A percentile compares a stretch with the other conserved stretches of the same genome.
Evolutionary conservation across 2,329 filamentous ascomycete species (phyloP).

Genomic region (Colletotrichum costaricense): DNA sequence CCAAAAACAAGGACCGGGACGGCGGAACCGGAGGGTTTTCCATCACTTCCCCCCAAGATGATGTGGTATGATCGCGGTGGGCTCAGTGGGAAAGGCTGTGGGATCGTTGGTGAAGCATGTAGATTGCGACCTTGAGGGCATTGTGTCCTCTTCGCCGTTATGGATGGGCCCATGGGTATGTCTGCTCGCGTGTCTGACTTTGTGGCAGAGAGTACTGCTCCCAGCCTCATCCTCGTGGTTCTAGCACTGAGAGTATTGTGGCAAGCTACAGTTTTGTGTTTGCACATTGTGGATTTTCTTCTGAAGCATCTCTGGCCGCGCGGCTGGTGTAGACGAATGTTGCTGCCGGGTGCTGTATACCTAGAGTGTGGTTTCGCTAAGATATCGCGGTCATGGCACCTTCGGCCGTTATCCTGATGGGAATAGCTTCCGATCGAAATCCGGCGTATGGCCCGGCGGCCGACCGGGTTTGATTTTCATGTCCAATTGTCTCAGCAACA

Average conservation of each 20-base stretch:
- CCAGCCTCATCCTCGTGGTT: not conserved
- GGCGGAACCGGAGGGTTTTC: constrained; percentile 26
- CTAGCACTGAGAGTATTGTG: not conserved
- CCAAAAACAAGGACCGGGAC: constrained; percentile 11
- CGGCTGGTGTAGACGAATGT: not conserved
- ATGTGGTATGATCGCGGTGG: constrained; percentile 1
- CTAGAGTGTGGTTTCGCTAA: not conserved
- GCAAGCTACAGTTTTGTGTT: not conserved
- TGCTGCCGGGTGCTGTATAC: not conserved
- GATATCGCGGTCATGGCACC: not conserved
- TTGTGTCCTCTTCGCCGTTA: not conserved
- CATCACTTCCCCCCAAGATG: not conserved
- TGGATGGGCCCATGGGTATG: not conserved
- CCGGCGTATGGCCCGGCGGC: not conserved
- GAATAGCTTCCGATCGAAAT: not conserved
- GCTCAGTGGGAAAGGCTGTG: not conserved
- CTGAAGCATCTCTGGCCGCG: not conserved
- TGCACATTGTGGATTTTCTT: not conserved
- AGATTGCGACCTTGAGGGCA: constrained; percentile 3
- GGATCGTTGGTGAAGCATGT: constrained; percentile 6
- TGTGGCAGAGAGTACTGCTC: not conserved
- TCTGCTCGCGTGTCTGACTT: not conserved
- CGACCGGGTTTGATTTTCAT: not conserved
- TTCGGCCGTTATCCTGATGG: not conserved
- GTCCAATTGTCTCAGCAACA: not conserved